These are phyloP conservation scores for Petunia axillaris DNA, from an alignment of 257 asterid species.

Conservation along the genomic window DNA sequence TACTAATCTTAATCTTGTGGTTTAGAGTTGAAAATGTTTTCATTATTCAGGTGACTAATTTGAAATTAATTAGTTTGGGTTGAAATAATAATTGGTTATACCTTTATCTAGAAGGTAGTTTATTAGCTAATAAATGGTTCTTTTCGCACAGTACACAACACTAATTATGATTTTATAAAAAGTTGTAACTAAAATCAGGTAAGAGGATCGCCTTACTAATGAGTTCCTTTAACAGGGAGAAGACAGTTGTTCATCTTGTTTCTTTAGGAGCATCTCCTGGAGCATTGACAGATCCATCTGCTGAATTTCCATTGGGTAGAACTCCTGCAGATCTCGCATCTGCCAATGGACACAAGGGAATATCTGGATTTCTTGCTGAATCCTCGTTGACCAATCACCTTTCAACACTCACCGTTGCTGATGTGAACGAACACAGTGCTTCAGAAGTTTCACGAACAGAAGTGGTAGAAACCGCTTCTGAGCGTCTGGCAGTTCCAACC, in stretches of 20 bases:
- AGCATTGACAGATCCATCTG: slow-evolving; percentile 76
- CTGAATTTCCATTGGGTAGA: slow-evolving; percentile 67
- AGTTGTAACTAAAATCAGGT: too few species aligned
- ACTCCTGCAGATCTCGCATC: slow-evolving; percentile 95
- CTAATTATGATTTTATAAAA: too few species aligned
- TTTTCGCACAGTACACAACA: too few species aligned
- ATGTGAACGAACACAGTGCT: slow-evolving; percentile 46
- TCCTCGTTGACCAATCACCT: slow-evolving; percentile 74
- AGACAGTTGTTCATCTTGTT: slow-evolving; percentile 78
- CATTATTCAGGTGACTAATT: too few species aligned
- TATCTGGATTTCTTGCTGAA: slow-evolving; percentile 94
- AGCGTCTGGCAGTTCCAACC: slow-evolving; percentile 69
- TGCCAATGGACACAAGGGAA: slow-evolving; percentile 89
- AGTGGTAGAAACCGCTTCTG: slow-evolving; percentile 64
- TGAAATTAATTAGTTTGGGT: too few species aligned
- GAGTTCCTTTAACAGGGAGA: slow-evolving; percentile 58
- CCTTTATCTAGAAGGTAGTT: too few species aligned
- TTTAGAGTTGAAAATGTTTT: too few species aligned
- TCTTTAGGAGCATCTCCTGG: slow-evolving; percentile 91
- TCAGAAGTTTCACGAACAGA: slow-evolving; percentile 46
- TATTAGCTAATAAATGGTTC: too few species aligned
- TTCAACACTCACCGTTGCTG: slow-evolving; percentile 58
- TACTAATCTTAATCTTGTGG: too few species aligned
- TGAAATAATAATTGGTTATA: too few species aligned
- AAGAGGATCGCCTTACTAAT: too few species aligned